Conservation (phyloP, 139 green algal genomes). For the Raphidocelis subcapitata region DNA sequence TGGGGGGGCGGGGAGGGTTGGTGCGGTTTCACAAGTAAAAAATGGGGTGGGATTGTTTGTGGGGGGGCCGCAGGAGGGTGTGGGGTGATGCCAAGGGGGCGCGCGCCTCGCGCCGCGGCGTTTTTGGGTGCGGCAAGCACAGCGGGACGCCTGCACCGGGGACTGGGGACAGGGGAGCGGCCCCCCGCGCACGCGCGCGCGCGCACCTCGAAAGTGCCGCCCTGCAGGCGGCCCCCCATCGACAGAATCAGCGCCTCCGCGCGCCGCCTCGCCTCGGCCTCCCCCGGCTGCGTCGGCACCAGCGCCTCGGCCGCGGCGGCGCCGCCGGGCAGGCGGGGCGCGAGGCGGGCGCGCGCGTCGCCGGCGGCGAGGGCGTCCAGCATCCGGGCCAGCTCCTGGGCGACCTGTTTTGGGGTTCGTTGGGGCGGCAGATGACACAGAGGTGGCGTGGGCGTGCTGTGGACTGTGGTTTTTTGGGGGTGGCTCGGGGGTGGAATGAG, state of each 20-base stretch:
- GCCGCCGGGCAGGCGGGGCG: conserved; percentile 11
- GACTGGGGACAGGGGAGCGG: too few relatives aligned
- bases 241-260: conserved; percentile 44
- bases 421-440: too few relatives aligned
- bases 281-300: conserved; percentile 52
- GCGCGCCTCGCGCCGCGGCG: not conserved
- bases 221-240: conserved; percentile 4
- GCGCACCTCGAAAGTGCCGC: not conserved
- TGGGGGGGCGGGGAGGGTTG: not conserved
- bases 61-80: not conserved
- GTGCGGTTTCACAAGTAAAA: not conserved
- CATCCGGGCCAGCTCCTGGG: conserved; percentile 67
- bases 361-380: conserved; percentile 64
- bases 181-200: too few relatives aligned
- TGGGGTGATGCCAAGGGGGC: not conserved
- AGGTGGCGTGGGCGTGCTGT: too few relatives aligned
- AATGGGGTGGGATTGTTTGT: not conserved
- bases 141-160: not conserved
- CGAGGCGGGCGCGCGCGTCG: conserved; percentile 35
- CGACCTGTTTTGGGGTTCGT: conserved; percentile 36
- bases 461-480: too few relatives aligned
- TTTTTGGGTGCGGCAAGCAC: not conserved
- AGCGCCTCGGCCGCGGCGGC: conserved; percentile 43
- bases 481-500: too few relatives aligned
- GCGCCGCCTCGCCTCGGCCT: conserved; percentile 43